phyloP scores from a whole-genome alignment of 2,329 filamentous ascomycete genomes.

The Calycina herbarum region DNA sequence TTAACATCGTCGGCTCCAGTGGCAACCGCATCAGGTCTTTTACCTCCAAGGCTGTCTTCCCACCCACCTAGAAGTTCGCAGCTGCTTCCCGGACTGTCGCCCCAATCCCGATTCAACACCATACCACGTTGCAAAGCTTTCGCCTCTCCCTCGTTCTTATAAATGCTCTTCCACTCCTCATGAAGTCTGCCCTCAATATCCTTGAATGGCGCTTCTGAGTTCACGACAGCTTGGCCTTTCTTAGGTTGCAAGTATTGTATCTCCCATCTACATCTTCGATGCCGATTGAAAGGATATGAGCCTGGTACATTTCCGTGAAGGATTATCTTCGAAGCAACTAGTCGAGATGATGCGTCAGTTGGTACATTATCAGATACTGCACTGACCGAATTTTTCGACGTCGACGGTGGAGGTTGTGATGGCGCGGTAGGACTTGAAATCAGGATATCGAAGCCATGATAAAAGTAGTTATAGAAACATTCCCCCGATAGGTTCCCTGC shows the following conservation, averaged over 20 bases:
- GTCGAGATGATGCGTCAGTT: constrained; percentile 52
- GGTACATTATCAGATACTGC: constrained; percentile 28
- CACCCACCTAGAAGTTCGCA: constrained; percentile 79
- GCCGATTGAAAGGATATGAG: constrained; percentile 94
- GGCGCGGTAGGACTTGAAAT: constrained; percentile 74
- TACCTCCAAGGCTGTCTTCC: constrained; percentile 65
- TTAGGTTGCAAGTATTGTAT: constrained; percentile 58
- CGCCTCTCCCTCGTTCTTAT: constrained; percentile 54
- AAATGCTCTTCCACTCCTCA: constrained; percentile 67
- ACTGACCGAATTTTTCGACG: constrained; percentile 41
- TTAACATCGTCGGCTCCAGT: constrained; percentile 51
- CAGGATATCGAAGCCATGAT: constrained; percentile 89
- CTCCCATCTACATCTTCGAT: constrained; percentile 85
- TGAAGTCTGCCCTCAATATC: constrained; percentile 69
- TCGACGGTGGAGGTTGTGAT: constrained; percentile 62
- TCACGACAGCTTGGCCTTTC: constrained; percentile 40
- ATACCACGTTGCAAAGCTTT: constrained; percentile 65
- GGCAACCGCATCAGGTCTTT: constrained; percentile 45
- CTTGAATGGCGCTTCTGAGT: constrained; percentile 70
- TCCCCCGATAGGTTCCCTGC: constrained; percentile 62
- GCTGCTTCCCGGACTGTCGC: constrained; percentile 86
- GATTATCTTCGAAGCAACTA: constrained; percentile 89
- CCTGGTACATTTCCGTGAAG: constrained; percentile 94
- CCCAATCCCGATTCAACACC: constrained; percentile 89
- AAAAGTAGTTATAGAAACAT: constrained; percentile 97